Base-by-base conservation (phyloP, 768 basidiomycete species). In the Pleurotus giganteus region DNA sequence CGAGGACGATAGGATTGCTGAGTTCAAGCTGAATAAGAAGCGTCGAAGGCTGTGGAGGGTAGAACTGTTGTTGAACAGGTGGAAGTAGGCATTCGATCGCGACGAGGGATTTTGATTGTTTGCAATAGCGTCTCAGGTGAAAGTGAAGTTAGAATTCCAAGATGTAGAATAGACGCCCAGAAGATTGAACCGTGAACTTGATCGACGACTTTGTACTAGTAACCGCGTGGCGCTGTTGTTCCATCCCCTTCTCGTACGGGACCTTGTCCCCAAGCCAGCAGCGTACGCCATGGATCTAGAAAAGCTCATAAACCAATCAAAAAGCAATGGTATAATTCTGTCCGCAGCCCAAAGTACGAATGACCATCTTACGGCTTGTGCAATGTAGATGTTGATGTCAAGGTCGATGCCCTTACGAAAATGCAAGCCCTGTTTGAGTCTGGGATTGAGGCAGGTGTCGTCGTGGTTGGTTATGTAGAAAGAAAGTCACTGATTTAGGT, bases 381-480 rank as follows among this genome's bases (percentile, higher is more conserved):
- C 50, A 26, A 50, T 43, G 59, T 62, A 92, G 91, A 93, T 69
- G 82, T 88, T 56, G 91, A 93, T 70, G 77, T 81, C 58, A 91
- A 86, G 72, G 78, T 91, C 21, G 90, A 93, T 66, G 90, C 88
- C 24, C 75, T 93, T 58, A 76, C 83, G 56, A 92, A 89, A 71
- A 76, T 93, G 39, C 86, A 92, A 68, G 75, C 74, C 32, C 82
- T 86, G 69, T 88, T 91, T 65, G 88, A 91, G 70, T 72, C 79
- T 34, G 84, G 82, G 46, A 66, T 79, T 55, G 84, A 93, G 78
- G 91, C 91, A 67, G 46, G 72, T 39, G 47, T 29, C 53, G 46
- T 54, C 47, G 56, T 23, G 54, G 58, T 50, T 53, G 44, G 11
- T 26, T 24, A 17, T 53, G 23, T 37, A 37, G 21, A 34, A 26